Evolutionary conservation across 2,329 filamentous ascomycete species (phyloP).

Genomic region (Zalaria obscura): DNA sequence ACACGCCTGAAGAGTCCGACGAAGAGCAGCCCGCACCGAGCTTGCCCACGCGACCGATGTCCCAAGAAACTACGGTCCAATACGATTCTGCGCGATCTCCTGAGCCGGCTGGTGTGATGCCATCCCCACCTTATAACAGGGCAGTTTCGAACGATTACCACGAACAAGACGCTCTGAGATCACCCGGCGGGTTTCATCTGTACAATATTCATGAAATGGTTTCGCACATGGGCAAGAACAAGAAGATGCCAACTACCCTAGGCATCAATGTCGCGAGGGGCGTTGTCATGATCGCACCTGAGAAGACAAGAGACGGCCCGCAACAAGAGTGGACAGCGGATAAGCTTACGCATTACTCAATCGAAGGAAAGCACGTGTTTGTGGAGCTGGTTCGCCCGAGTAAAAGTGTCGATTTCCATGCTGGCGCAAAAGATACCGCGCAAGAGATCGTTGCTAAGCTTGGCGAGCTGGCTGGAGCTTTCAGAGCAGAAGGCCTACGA

Average conservation of each 20-base stretch:
- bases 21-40: conserved; percentile 46
- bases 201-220: conserved; percentile 98
- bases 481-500: conserved; percentile 65
- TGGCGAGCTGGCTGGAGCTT: conserved; percentile 77
- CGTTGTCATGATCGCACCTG: conserved; percentile 79
- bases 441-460: conserved; percentile 81
- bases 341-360: conserved; percentile 91
- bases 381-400: conserved; percentile 83
- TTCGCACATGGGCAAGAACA: conserved; percentile 89
- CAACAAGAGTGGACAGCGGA: conserved; percentile 90
- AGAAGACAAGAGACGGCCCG: conserved; percentile 67
- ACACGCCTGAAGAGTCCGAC: conserved; percentile 55
- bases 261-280: conserved; percentile 87
- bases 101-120: conserved; percentile 25
- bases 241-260: conserved; percentile 95
- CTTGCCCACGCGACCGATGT: conserved; percentile 49
- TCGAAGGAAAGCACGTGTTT: conserved; percentile 96
- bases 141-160: conserved; percentile 26
- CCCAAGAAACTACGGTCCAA: conserved; percentile 38
- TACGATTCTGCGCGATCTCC: conserved; percentile 27
- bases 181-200: conserved; percentile 75
- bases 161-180: conserved; percentile 31
- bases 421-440: conserved; percentile 91
- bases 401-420: conserved; percentile 93
- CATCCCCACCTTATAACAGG: conserved; percentile 43